phyloP scores from a whole-genome alignment of 2,329 filamentous ascomycete genomes.

The Microsporum audouinii region DNA sequence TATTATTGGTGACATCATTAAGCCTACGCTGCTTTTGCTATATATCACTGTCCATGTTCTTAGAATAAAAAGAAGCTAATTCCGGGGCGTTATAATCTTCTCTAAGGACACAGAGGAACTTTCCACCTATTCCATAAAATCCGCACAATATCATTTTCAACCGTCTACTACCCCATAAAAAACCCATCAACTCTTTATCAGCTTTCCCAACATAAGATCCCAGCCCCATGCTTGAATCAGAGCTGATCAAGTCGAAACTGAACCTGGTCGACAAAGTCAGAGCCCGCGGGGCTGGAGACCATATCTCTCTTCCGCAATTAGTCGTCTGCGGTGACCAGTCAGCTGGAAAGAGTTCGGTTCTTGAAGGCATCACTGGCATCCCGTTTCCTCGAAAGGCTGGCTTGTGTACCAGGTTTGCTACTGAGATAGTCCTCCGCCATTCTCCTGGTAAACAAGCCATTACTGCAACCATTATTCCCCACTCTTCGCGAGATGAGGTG shows the following conservation, averaged over 20 bases:
- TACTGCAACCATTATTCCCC: slow-evolving; percentile 24
- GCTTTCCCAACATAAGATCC: background rate
- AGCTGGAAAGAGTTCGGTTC: slow-evolving; percentile 20
- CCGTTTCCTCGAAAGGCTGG: slow-evolving; percentile 25
- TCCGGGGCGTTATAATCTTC: too few relatives aligned
- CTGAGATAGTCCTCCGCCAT: slow-evolving; percentile 31
- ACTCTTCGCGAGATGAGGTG: background rate
- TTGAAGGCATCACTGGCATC: slow-evolving; percentile 19
- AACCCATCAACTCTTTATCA: background rate
- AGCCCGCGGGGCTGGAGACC: slow-evolving; percentile 11
- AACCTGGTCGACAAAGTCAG: slow-evolving; percentile 5
- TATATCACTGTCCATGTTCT: too few relatives aligned
- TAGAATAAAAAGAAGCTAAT: too few relatives aligned
- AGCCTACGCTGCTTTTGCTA: too few relatives aligned
- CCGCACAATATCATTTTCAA: too few relatives aligned
- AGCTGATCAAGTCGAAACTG: background rate
- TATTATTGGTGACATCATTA: too few relatives aligned
- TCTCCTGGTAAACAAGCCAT: slow-evolving; percentile 9
- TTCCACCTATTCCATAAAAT: too few relatives aligned
- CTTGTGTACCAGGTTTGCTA: slow-evolving; percentile 30
- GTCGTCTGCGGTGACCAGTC: slow-evolving; percentile 30
- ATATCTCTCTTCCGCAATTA: slow-evolving; percentile 18
- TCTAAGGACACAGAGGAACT: too few relatives aligned
- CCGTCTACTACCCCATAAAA: too few relatives aligned
- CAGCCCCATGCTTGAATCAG: background rate